Base-by-base conservation (phyloP, 148 eudicot species). In the Pouteria glomerata region DNA sequence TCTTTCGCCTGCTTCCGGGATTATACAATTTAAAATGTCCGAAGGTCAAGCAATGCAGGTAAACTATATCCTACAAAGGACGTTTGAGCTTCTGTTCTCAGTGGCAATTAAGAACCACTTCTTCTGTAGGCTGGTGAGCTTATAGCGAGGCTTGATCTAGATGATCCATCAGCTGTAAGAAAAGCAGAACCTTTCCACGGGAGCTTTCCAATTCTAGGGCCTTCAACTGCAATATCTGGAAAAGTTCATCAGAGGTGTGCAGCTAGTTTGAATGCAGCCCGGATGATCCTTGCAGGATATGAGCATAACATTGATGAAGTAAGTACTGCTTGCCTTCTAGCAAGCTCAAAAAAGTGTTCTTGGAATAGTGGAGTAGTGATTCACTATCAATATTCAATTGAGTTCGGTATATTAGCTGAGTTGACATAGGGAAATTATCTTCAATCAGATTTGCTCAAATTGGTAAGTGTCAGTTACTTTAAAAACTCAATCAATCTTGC, bases 21-120 rank as follows among this genome's bases (percentile, higher is more conserved):
- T 79, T 45, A 85, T 96, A 74, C 97, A 80, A 52, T 88, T 96
- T 71, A 83, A 76, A 72, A 67, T 96, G 92, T 87, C 99, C 50
- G 99, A 96, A 90, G 97, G 99, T 76, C 99, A 96, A 84, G 89
- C 97, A n/a, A 92, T 96, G 99, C 99, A 92, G 94, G 99, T 96
- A 75, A 81, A 33, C 47, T 47, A 21, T 44, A 35, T 16, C 63
- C 10, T 48, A 37, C 33, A 18, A 31, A 12, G 19, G 58, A 76
- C 42, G 30, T 66, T 27, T 24, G 2, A 52, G 29, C 18, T 53
- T 51, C 74, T 41, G 15, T 41, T 19, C 35, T 42, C 37, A 52
- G 30, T 27, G 29, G 55, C 26, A 39, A 53, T 39, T 60, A 55
- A 71, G 68, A 35, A 26, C 18, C 18, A 48, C n/a, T 68, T 76